Evolutionary conservation across 495 filamentous ascomycete species (phyloP).

Genomic region (Astrothelium macrocarpum): DNA sequence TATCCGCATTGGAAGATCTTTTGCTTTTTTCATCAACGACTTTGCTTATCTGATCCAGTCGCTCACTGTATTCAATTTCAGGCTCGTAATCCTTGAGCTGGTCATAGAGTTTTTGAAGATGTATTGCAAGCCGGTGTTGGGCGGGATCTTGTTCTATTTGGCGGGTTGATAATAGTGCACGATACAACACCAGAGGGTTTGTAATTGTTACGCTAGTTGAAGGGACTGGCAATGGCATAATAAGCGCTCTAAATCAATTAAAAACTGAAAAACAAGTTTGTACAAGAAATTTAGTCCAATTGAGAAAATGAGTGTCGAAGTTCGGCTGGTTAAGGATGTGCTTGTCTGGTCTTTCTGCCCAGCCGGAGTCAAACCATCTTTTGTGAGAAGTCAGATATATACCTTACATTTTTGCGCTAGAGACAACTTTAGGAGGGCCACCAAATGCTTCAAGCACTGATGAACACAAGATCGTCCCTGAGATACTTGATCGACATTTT

Average conservation of each 20-base stretch:
- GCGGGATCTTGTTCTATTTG: conserved; percentile 50
- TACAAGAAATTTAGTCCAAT: neutral
- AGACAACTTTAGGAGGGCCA: too few relatives aligned
- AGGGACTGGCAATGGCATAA: conserved; percentile 23
- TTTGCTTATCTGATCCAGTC: conserved; percentile 42
- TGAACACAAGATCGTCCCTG: neutral
- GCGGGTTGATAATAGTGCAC: conserved; percentile 50
- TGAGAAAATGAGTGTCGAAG: neutral
- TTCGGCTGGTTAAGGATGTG: neutral
- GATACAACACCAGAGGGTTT: conserved; percentile 61
- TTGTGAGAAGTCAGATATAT: too few relatives aligned
- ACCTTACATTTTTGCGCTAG: too few relatives aligned
- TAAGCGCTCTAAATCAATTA: neutral
- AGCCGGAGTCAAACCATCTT: neutral
- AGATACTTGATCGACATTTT: too few relatives aligned
- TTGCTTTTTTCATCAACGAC: conserved; percentile 25
- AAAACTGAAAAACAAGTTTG: neutral
- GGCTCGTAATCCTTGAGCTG: conserved; percentile 61
- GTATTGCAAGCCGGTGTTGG: conserved; percentile 57
- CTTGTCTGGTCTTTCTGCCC: neutral
- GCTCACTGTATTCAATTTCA: conserved; percentile 47
- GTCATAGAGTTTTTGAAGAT: conserved; percentile 59
- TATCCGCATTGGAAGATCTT: conserved; percentile 2
- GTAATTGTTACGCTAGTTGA: conserved; percentile 50
- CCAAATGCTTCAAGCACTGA: neutral